Percentiles rank a stretch among this genome's conserved stretches.
These are phyloP conservation scores for Triticum monococcum DNA, from an alignment of 176 grass and related monocot species.

Conservation along the genomic window DNA sequence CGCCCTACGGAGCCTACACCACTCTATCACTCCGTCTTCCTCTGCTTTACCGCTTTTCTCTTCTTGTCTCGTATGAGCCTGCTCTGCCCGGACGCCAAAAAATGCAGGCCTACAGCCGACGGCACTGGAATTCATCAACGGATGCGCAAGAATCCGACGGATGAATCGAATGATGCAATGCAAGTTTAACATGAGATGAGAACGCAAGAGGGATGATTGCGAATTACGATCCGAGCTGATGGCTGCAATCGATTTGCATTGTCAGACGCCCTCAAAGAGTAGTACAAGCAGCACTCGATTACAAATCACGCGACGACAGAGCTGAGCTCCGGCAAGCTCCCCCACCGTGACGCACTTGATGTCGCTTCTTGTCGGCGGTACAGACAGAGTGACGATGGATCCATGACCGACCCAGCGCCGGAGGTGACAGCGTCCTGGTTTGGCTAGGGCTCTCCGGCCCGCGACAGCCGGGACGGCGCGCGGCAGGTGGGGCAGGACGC, in stretches of 20 bases:
- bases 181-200: background rate
- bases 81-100: background rate
- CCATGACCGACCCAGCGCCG: background rate
- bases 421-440: background rate
- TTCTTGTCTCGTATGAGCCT: background rate
- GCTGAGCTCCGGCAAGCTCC: background rate
- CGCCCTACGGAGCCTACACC: background rate
- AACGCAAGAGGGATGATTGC: background rate
- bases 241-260: background rate
- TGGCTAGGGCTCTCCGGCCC: slow-evolving; percentile 32
- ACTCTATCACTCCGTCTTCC: background rate
- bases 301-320: background rate
- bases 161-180: background rate
- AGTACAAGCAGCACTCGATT: background rate
- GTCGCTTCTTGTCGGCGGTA: background rate
- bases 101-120: background rate
- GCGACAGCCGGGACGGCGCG: slow-evolving; percentile 36
- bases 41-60: background rate
- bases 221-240: background rate
- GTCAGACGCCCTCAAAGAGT: background rate
- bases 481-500: slow-evolving; percentile 79
- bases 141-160: background rate
- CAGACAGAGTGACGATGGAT: background rate
- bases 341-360: background rate
- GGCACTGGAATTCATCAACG: background rate